phyloP scores from a whole-genome alignment of 345 rosid genomes.

The Anacardium occidentale region DNA sequence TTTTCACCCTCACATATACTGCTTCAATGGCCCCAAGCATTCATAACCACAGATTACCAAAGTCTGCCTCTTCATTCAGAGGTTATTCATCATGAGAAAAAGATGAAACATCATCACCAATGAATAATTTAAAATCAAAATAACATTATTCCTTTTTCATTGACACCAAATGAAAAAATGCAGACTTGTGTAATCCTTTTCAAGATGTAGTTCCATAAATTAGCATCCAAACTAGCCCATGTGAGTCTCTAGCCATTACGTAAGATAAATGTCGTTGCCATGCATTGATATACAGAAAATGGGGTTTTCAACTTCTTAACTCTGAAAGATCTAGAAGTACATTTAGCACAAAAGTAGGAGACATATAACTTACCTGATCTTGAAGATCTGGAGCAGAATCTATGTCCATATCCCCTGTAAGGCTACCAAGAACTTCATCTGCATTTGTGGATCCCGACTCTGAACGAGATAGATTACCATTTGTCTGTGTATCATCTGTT shows the following conservation, averaged over 20 bases:
- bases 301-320: slow-evolving; percentile 8
- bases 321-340: neutral
- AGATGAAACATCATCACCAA: neutral
- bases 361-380: slow-evolving; percentile 60
- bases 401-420: slow-evolving; percentile 69
- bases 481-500: slow-evolving; percentile 31
- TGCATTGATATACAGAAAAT: neutral
- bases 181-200: neutral
- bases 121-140: neutral
- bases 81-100: neutral
- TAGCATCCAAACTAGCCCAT: neutral
- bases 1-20: neutral
- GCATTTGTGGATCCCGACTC: slow-evolving; percentile 78
- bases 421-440: slow-evolving; percentile 64
- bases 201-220: neutral
- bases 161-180: neutral
- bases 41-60: neutral
- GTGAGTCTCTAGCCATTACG: neutral
- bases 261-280: neutral
- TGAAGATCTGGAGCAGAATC: slow-evolving; percentile 83
- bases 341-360: slow-evolving; percentile 1
- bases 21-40: neutral
- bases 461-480: slow-evolving; percentile 65
- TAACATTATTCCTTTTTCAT: neutral
- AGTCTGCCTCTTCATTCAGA: neutral